These are phyloP conservation scores for Jatropha curcas DNA, from an alignment of 345 rosid genomes.

Conservation along the genomic window DNA sequence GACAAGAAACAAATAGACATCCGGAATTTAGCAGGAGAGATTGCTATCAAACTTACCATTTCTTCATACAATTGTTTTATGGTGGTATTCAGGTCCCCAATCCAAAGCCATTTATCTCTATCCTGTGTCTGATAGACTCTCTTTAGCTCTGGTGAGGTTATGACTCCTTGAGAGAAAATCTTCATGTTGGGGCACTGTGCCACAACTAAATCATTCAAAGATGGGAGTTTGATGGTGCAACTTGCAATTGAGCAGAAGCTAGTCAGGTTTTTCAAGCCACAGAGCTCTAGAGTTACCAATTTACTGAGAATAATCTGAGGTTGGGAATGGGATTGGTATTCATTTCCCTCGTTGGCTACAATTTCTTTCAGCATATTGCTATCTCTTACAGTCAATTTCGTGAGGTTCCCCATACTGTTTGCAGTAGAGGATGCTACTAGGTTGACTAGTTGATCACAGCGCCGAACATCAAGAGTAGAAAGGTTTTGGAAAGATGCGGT, in stretches of 20 bases:
- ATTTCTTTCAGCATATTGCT: conserved; percentile 20
- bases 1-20: no score
- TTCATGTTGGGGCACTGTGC: conserved; percentile 11
- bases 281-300: not conserved
- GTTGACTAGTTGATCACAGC: conserved; percentile 4
- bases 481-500: conserved; percentile 16
- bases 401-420: conserved; percentile 18
- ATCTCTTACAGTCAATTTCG: conserved; percentile 15
- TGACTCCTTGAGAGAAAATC: not conserved
- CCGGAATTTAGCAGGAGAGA: no score
- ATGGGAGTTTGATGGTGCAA: conserved; percentile 12
- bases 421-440: conserved; percentile 15
- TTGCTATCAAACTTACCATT: not conserved
- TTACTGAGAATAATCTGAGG: conserved; percentile 8
- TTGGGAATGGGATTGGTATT: not conserved
- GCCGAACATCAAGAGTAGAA: not conserved
- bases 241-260: conserved; percentile 3
- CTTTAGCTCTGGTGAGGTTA: not conserved
- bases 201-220: conserved; percentile 7
- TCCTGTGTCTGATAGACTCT: not conserved
- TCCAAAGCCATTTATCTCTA: conserved; percentile 4
- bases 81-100: conserved; percentile 13
- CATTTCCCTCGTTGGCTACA: conserved; percentile 3
- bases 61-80: conserved; percentile 1
- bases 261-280: conserved; percentile 9